Percentiles rank a stretch among this genome's conserved stretches.
These are phyloP conservation scores for Stentor roeselii DNA, from an alignment of 73 alveolate species.

Conservation along the genomic window DNA sequence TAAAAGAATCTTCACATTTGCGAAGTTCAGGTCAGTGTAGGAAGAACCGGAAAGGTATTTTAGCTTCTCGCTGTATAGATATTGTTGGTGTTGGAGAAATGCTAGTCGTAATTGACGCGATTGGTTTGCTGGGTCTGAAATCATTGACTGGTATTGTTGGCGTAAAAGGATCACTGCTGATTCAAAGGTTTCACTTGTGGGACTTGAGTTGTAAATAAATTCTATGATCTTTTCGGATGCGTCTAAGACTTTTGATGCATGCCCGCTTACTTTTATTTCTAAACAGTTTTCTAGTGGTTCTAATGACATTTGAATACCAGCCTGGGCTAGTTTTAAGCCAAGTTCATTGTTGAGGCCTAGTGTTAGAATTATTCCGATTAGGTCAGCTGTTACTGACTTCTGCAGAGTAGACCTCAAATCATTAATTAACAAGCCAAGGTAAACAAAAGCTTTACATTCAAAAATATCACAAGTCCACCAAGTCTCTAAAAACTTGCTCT, in stretches of 20 bases:
- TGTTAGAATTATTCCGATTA: neutral
- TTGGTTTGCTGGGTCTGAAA: neutral
- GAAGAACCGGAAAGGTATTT: neutral
- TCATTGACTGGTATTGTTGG: neutral
- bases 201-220: conserved; percentile 8
- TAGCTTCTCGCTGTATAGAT: neutral
- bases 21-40: neutral
- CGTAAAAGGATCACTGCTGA: neutral
- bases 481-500: neutral
- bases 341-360: neutral
- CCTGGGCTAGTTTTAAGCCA: neutral
- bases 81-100: conserved; percentile 19
- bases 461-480: conserved; percentile 3
- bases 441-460: neutral
- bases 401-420: neutral
- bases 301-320: neutral
- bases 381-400: neutral
- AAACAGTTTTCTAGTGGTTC: conserved; percentile 12
- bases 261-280: neutral
- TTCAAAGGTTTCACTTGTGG: neutral
- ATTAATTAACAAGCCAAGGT: neutral
- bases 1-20: conserved; percentile 1
- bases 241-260: neutral
- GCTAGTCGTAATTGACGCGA: conserved; percentile 2
- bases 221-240: conserved; percentile 1